These are phyloP conservation scores for Pleurotus ostreatus DNA, from an alignment of 768 basidiomycete genomes.

Conservation along the genomic window DNA sequence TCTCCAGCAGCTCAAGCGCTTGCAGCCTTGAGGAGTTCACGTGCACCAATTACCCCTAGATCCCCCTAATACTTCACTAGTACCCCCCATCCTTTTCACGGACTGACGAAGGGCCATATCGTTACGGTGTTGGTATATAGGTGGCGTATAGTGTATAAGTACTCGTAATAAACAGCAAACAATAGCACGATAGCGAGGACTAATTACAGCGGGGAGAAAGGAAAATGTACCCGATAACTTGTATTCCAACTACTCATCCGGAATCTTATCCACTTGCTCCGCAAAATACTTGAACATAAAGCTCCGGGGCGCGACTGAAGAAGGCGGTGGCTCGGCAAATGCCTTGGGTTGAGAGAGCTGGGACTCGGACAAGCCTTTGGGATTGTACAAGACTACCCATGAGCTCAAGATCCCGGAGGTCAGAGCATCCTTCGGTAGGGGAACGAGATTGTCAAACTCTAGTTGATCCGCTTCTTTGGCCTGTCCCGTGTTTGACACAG, in stretches of 20 bases:
- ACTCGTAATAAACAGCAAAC: neutral
- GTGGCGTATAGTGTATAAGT: too few relatives aligned
- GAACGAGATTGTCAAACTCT: neutral
- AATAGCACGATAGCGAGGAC: neutral
- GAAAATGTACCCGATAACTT: too few relatives aligned
- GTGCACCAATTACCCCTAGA: too few relatives aligned
- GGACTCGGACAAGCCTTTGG: neutral
- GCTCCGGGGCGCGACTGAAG: neutral
- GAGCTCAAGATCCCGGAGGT: neutral
- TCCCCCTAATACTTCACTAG: too few relatives aligned
- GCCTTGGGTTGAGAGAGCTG: neutral
- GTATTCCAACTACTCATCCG: neutral
- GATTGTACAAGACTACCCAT: neutral
- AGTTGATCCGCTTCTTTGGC: neutral
- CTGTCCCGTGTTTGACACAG: neutral
- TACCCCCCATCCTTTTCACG: too few relatives aligned
- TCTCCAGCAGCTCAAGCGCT: neutral
- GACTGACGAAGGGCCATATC: too few relatives aligned
- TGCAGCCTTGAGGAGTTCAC: too few relatives aligned
- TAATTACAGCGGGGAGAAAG: neutral
- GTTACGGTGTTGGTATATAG: too few relatives aligned
- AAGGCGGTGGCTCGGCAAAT: neutral
- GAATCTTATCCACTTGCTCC: neutral
- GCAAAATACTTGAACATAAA: conserved; percentile 1
- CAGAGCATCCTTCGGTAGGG: neutral